Evolutionary conservation across 306 rosid genomes (phyloP).

Genomic region (Vigna nakashimae): DNA sequence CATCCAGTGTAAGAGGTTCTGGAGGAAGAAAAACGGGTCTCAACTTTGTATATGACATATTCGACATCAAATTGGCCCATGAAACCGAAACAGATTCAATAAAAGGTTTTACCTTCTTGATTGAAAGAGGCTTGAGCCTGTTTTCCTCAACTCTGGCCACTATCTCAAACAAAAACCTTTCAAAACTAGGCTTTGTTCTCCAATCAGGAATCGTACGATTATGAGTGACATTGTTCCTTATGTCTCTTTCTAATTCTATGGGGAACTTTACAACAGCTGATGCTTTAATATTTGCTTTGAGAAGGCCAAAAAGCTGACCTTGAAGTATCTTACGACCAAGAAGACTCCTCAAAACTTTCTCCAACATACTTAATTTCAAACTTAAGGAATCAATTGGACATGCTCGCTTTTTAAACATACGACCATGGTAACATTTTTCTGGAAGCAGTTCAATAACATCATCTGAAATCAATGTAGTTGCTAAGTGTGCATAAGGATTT

Average conservation of each 20-base stretch:
- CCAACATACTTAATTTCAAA: conserved; percentile 58
- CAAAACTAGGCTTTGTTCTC: conserved; percentile 73
- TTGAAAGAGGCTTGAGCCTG: conserved; percentile 59
- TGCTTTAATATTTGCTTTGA: conserved; percentile 75
- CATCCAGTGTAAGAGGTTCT: conserved; percentile 85
- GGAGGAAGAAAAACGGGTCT: conserved; percentile 77
- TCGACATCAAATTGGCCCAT: conserved; percentile 79
- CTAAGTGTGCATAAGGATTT: conserved; percentile 58
- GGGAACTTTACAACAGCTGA: conserved; percentile 63
- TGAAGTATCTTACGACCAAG: conserved; percentile 57
- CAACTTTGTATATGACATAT: conserved; percentile 77
- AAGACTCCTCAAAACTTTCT: conserved; percentile 65
- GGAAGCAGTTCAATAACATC: conserved; percentile 78
- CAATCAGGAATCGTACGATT: conserved; percentile 56
- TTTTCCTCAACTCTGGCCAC: conserved; percentile 63
- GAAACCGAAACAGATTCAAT: conserved; percentile 68
- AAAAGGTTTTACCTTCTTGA: conserved; percentile 65
- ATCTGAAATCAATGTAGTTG: conserved; percentile 55
- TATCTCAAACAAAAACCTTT: conserved; percentile 73
- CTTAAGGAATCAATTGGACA: conserved; percentile 69
- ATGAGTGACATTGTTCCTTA: conserved; percentile 44
- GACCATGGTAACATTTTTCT: conserved; percentile 73
- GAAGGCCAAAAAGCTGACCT: conserved; percentile 51
- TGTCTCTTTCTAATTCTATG: conserved; percentile 69
- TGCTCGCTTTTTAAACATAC: conserved; percentile 43